A percentile compares a stretch with the other conserved stretches of the same genome.
Conservation (phyloP, 1,284 basidiomycete species). For the Apiotrichum gamsii region DNA sequence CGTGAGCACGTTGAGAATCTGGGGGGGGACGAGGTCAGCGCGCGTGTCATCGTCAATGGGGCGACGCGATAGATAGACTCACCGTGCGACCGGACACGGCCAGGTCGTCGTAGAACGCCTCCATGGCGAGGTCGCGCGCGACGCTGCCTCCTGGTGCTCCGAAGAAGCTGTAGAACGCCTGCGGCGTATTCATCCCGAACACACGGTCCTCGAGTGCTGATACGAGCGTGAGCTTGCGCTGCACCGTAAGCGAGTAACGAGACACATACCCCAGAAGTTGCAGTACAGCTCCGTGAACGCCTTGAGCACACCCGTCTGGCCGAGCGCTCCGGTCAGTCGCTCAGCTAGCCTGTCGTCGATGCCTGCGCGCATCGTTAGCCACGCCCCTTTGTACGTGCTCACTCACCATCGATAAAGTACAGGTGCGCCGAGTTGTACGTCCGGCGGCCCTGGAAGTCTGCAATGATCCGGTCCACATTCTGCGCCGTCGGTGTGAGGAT, state of each 20-base stretch:
- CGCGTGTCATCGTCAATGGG: conserved; percentile 26
- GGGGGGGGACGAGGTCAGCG: no score
- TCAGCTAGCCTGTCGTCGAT: conserved; percentile 64
- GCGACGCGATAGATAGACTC: no score
- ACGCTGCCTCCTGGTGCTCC: conserved; percentile 68
- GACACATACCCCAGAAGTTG: conserved; percentile 76
- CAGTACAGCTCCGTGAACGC: conserved; percentile 75
- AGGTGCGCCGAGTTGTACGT: conserved; percentile 85
- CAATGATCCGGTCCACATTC: conserved; percentile 86
- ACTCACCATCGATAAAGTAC: conserved; percentile 88
- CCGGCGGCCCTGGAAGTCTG: conserved; percentile 63
- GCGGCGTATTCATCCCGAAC: conserved; percentile 70
- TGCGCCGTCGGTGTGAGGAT: conserved; percentile 88
- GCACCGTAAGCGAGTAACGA: no score
- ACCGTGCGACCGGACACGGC: conserved; percentile 54
- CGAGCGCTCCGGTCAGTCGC: conserved; percentile 53
- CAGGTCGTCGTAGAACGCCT: conserved; percentile 70
- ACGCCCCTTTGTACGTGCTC: not conserved
- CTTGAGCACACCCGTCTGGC: conserved; percentile 51
- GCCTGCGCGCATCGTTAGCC: conserved; percentile 20
- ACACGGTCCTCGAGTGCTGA: conserved; percentile 74
- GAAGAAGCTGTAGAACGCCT: conserved; percentile 77
- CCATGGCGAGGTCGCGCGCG: conserved; percentile 59
- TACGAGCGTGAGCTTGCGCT: conserved; percentile 4
- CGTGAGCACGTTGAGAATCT: conserved; percentile 87